These are phyloP conservation scores for Arabidopsis lyrata DNA, from an alignment of 441 rosid species.

Conservation along the genomic window DNA sequence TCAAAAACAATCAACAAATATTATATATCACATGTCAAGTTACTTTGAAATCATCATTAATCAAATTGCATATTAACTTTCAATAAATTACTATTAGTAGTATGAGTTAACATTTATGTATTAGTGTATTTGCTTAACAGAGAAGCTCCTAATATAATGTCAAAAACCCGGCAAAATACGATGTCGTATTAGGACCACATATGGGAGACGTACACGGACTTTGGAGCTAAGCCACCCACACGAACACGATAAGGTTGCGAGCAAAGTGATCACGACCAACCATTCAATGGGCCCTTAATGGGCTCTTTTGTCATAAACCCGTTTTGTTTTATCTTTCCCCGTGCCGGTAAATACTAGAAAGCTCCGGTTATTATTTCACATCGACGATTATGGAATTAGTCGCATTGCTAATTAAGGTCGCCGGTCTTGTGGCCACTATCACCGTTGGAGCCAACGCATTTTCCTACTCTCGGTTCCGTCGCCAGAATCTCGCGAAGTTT, in stretches of 20 bases:
- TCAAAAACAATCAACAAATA: background rate
- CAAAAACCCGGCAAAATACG: background rate
- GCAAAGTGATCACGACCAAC: slow-evolving; percentile 32
- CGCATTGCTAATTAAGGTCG: slow-evolving; percentile 63
- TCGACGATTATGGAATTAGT: slow-evolving; percentile 54
- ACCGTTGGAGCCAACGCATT: slow-evolving; percentile 81
- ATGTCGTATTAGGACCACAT: background rate
- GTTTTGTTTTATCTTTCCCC: slow-evolving; percentile 3
- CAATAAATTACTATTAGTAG: background rate
- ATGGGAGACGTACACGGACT: slow-evolving; percentile 39
- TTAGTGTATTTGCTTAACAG: background rate
- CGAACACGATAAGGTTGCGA: slow-evolving; percentile 36
- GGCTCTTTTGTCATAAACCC: slow-evolving; percentile 26
- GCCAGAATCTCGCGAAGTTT: slow-evolving; percentile 58
- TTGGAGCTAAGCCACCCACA: slow-evolving; percentile 36
- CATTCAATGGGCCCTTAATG: slow-evolving; percentile 42
- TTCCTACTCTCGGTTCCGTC: slow-evolving; percentile 78
- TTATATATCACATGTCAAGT: background rate
- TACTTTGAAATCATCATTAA: background rate
- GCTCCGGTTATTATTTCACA: slow-evolving; percentile 5
- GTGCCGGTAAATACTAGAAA: slow-evolving; percentile 24
- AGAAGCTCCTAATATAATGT: background rate
- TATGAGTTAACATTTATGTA: background rate
- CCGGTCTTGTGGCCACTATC: slow-evolving; percentile 65
- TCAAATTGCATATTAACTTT: no score